Evolutionary conservation across 2,329 filamentous ascomycete genomes (phyloP), one percentile per base, ranked within the genome.

Genomic region (Fusarium sp.): DNA sequence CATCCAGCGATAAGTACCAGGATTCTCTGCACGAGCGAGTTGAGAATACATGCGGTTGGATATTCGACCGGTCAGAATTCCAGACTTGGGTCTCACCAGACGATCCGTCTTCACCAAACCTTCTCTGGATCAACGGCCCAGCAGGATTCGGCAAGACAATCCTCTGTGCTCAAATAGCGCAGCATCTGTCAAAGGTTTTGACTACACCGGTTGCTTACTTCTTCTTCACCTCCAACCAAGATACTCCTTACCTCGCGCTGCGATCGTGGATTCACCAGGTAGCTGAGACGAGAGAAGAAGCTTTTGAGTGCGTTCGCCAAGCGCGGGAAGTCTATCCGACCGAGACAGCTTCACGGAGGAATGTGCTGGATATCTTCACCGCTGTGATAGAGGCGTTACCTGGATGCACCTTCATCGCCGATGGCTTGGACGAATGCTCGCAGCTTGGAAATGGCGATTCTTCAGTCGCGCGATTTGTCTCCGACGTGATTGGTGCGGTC

Each of bases 361-460:
- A 59, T 3, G 60, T 79, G 5, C 14, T 71, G 4, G 16, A 54
- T 0, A 29, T 79, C 7, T 75, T 79, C 20, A 43, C 34, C 3
- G 18, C 67, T 4, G 8, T 76, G 0, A 8, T 74, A 1, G 51
- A 51, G 1, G 25, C 24, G 2, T 32, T 76, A 6, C 72, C 76
- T 0, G 42, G 25, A 1, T 78, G 70, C 5, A 59, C 51, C 0
- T 73, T 81, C 8, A 30, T 80, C 0, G 29, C 78, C 0, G 80
- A 82, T 38, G 79, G 80, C 1, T 63, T 81, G 14, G 80, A 82
- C 16, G 80, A 82, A 58, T 82, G 77, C 6, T 58, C 57, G 1
- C 42, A 49, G 3, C 8, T 65, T n/a, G 42, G 27, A 0, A 27
- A 24, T 1, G 20, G 20, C 0, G 42, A 44, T 24, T 32, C 11